Evolutionary conservation across 345 rosid species (phyloP).

Genomic region (Lenwebbia sp.): DNA sequence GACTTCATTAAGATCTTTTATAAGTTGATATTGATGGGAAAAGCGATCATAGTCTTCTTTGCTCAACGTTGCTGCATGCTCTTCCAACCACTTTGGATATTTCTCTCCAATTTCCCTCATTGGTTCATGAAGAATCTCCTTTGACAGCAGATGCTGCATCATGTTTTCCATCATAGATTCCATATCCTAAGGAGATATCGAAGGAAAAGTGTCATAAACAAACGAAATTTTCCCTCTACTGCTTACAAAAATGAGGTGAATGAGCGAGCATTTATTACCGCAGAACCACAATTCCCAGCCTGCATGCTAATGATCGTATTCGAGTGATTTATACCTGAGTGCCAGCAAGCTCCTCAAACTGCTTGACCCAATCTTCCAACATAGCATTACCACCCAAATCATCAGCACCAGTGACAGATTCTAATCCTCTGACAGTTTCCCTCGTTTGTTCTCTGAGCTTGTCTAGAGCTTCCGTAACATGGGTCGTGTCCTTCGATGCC

Average conservation of each 20-base stretch:
- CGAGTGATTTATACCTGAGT: constrained; percentile 40
- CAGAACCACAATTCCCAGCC: not conserved
- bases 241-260: not conserved
- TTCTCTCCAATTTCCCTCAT: constrained; percentile 91
- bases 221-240: not conserved
- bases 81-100: constrained; percentile 92
- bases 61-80: constrained; percentile 46
- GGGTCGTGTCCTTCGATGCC: constrained; percentile 46
- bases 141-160: constrained; percentile 96
- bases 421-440: constrained; percentile 78
- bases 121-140: constrained; percentile 96
- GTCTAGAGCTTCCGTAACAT: constrained; percentile 75
- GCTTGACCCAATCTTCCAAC: constrained; percentile 95
- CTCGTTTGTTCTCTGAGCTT: constrained; percentile 78
- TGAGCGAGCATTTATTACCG: not conserved
- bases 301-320: not conserved
- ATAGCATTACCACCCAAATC: constrained; percentile 55
- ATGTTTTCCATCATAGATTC: constrained; percentile 90
- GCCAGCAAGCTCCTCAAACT: constrained; percentile 83
- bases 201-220: not conserved
- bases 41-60: constrained; percentile 66
- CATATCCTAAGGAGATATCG: constrained; percentile 51
- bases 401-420: constrained; percentile 44
- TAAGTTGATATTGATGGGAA: constrained; percentile 57
- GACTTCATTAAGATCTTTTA: constrained; percentile 70